Conservation (phyloP, 1,284 basidiomycete genomes). For the Apiotrichum siamense region DNA sequence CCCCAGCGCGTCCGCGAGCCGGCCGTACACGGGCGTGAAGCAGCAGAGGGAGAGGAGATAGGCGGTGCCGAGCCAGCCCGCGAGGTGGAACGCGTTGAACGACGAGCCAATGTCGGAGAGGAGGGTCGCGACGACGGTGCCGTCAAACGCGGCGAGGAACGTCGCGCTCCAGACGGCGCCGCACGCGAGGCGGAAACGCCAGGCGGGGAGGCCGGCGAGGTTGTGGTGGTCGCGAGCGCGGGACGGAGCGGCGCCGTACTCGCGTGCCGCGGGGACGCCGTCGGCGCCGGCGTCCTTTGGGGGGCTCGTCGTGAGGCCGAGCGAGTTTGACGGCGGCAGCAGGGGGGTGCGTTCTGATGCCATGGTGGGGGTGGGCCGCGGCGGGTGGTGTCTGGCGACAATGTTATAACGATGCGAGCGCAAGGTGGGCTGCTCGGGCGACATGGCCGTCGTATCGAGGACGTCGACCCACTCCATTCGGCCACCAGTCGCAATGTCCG, state of each 20-base stretch:
- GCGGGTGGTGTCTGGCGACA: too few relatives aligned
- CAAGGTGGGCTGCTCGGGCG: too few relatives aligned
- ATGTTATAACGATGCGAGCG: too few relatives aligned
- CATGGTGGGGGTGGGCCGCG: too few relatives aligned
- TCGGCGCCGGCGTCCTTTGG: neutral
- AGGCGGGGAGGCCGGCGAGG: constrained; percentile 30
- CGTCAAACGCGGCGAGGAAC: constrained; percentile 73
- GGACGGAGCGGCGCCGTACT: neutral
- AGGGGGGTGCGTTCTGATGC: too few relatives aligned
- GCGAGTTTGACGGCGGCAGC: too few relatives aligned
- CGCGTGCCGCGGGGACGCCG: neutral
- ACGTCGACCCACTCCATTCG: too few relatives aligned
- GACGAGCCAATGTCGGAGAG: constrained; percentile 48
- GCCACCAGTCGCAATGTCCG: too few relatives aligned
- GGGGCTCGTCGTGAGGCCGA: neutral
- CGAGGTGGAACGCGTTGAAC: constrained; percentile 51
- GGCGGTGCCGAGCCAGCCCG: constrained; percentile 79
- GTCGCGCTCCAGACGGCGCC: constrained; percentile 32
- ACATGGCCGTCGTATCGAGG: too few relatives aligned
- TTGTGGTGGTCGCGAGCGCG: constrained; percentile 29
- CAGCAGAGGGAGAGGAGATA: constrained; percentile 73
- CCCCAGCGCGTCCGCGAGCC: constrained; percentile 79
- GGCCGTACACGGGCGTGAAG: constrained; percentile 82
- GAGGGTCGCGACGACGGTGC: constrained; percentile 57
- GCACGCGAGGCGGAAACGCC: constrained; percentile 32